Evolutionary conservation across 495 filamentous ascomycete genomes (phyloP), one percentile per base, ranked within the genome.

Genomic region (Stereocaulon alpinum): DNA sequence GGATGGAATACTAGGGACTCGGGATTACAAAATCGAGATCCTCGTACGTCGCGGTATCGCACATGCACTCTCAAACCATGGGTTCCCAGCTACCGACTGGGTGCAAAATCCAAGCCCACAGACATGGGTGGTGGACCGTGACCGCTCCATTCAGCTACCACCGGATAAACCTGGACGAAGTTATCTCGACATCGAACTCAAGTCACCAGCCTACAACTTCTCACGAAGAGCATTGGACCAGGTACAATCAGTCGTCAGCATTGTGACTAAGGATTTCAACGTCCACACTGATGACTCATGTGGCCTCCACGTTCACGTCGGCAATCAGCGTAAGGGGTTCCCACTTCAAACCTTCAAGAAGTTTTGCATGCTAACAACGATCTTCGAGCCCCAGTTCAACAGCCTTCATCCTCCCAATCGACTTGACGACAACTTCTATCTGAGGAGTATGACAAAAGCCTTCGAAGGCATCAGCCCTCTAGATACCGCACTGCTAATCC

Each of bases 291-390:
- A 63, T 17, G 3, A 45, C 6, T 54, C 37, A 3, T 63, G 61
- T 20, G 61, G 61, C 22, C 34, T 63, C n/a, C 61, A 63, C 22
- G 61, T 63, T 17, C 56, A 59, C 6, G 30, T 63, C 12, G 61
- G 61, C 15, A 58, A 58, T 24, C 29, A 10, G 29, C 24, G 7
- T 15, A n/a, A 9, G 2, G 61, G 61, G 11, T 59, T 63, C 15
- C 48, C 61, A 3, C 42, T 63, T 12, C 29, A 48, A 14, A 63
- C 61, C 17, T 14, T 63, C 6, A 63, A 63, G 49, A 40, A 59
- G 22, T 24, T 59, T 17, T 41, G 18, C 40, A 30, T 56, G 18
- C 29, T 63, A 18, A 56, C 42, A 30, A 40, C 56, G 4, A 7
- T 40, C 27, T 63, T 59, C 22, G 56, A 63, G 30, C 48, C 22